Evolutionary conservation across 495 filamentous ascomycete genomes (phyloP), one percentile per base, ranked within the genome.

Genomic region (Talaromyces borbonicus): DNA sequence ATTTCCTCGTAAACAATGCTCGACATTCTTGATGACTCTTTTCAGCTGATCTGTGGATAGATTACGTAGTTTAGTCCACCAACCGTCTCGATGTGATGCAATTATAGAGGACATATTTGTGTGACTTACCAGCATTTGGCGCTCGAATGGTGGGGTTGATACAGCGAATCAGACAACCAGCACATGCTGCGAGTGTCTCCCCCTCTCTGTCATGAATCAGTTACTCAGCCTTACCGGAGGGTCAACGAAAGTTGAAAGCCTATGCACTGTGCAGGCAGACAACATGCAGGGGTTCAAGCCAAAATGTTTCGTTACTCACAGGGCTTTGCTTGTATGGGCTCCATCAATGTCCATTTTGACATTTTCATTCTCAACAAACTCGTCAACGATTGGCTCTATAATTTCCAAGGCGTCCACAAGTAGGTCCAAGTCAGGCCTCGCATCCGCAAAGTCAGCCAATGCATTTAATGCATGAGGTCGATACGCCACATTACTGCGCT

Each of bases 401-500:
- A 94, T 76, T 16, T 68, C 67, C 8, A 73, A 63, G n/a, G 83
- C 80, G 41, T 84, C 78, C 0, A 68, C 63, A 54, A 81, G 81
- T 60, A 95, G 67, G 53, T 88, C 74, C 18, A 84, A 55, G 56
- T 83, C 78, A 15, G 69, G 69, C 47, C 81, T 74, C 29, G 71
- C 75, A 27, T 71, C 73, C 8, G 77, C 74, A 50, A 90, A 83
- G 43, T 79, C 72, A 48, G 85, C 88, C 8, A 97, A 66, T 31
- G 76, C 81, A 42, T 70, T 64, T 45, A 95, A 66, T 14, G 85
- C 87, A 56, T 84, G 73, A 16, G 81, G 84, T 11, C 85, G 78
- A 62, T 95, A 98, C 2, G 68, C 61, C 19, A 76, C 73, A 57
- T 96, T 98, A 51, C 85, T 85, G 12, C 92, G 79, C 67, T 88